These are phyloP conservation scores for sunflower (Helianthus annuus) DNA, from an alignment of 129 eudicot species.

Conservation along the genomic window HanXRQr2.0-SUNRISE NC_035441.2:178371451-178371950, in stretches of 20 bases:
- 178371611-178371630: constrained; percentile 98
- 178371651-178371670: constrained; percentile 95
- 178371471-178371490: constrained; percentile 1
- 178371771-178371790: too few relatives aligned
- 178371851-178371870: too few relatives aligned
- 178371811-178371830: too few relatives aligned
- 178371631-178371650: constrained; percentile 86
- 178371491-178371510: not conserved
- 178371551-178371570: constrained; percentile 55
- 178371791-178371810: too few relatives aligned
- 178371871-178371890: too few relatives aligned
- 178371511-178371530: too few relatives aligned
- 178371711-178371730: not conserved
- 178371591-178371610: constrained; percentile 88
- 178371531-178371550: constrained; percentile 15
- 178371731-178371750: not conserved
- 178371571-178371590: constrained; percentile 97
- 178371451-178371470: constrained; percentile 5
- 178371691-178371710: constrained; percentile 74
- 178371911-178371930: too few relatives aligned
- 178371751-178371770: not conserved
- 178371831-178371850: too few relatives aligned
- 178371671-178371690: constrained; percentile 99
- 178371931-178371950: too few relatives aligned
- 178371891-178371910: too few relatives aligned